phyloP scores from a whole-genome alignment of 805 yeast genomes.

The Hanseniaspora guilliermondii region DNA sequence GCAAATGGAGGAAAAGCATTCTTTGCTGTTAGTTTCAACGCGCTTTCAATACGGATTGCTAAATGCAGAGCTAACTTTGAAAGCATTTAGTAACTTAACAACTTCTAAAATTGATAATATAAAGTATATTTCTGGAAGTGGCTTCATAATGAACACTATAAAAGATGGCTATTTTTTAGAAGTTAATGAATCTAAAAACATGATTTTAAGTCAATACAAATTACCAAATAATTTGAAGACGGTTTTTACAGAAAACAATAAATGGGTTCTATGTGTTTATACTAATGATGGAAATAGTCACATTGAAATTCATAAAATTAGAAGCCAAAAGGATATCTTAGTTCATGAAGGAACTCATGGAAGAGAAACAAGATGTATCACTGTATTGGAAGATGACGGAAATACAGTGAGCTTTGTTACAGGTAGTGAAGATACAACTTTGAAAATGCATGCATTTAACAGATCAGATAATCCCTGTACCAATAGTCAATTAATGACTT shows the following conservation, averaged over 20 bases:
- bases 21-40: not conserved
- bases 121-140: conserved; percentile 17
- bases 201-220: not conserved
- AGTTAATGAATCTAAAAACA: not conserved
- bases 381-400: conserved; percentile 34
- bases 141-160: conserved; percentile 43
- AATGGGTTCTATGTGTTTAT: not conserved
- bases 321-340: conserved; percentile 26
- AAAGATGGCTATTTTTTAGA: conserved; percentile 29
- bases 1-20: not conserved
- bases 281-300: not conserved
- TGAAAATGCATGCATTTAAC: conserved; percentile 40
- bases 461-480: conserved; percentile 27
- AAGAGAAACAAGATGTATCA: conserved; percentile 70
- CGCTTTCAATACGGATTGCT: not conserved
- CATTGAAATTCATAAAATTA: not conserved
- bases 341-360: conserved; percentile 67
- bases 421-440: conserved; percentile 81
- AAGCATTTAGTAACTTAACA: not conserved
- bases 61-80: not conserved
- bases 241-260: not conserved
- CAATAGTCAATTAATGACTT: conserved; percentile 38
- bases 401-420: conserved; percentile 39
- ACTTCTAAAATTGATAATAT: conserved; percentile 3
- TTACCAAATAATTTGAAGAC: not conserved